Conservation (phyloP, 1,139 yeast species). For the Candida albicans region DNA sequence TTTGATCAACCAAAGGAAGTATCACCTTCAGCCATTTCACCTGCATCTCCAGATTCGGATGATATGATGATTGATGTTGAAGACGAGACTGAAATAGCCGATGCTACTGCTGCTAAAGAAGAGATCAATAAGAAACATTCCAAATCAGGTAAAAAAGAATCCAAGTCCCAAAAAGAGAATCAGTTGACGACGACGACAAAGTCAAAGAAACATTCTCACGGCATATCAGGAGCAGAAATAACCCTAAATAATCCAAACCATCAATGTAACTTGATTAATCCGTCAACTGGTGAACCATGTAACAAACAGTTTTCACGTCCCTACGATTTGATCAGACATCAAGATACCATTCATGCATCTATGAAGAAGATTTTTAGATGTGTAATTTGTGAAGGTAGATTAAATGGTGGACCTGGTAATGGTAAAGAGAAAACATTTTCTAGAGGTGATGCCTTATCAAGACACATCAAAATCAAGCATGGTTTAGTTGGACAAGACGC, state of each 20-base stretch:
- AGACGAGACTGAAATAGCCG: background rate
- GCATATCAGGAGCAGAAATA: conserved; percentile 24
- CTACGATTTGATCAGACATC: conserved; percentile 50
- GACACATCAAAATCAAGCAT: conserved; percentile 51
- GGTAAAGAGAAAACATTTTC: conserved; percentile 56
- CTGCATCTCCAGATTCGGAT: conserved; percentile 2
- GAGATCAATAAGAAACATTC: background rate
- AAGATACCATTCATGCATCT: conserved; percentile 50
- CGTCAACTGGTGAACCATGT: conserved; percentile 48
- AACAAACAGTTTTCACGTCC: conserved; percentile 49
- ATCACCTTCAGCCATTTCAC: conserved; percentile 5
- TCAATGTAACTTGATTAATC: conserved; percentile 55
- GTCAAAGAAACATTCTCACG: conserved; percentile 4
- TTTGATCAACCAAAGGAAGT: conserved; percentile 6
- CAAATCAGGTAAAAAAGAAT: background rate
- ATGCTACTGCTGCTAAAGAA: background rate
- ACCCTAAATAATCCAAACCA: conserved; percentile 35
- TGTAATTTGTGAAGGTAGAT: conserved; percentile 51
- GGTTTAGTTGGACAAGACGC: conserved; percentile 50
- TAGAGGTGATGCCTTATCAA: conserved; percentile 50
- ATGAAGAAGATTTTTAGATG: conserved; percentile 50
- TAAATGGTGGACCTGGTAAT: conserved; percentile 54
- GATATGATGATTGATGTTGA: conserved; percentile 6
- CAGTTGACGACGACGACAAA: background rate
- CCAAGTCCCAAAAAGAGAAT: background rate